These are phyloP conservation scores for Penicillium roqueforti DNA, from an alignment of 495 filamentous ascomycete species.

Conservation along the genomic window DNA sequence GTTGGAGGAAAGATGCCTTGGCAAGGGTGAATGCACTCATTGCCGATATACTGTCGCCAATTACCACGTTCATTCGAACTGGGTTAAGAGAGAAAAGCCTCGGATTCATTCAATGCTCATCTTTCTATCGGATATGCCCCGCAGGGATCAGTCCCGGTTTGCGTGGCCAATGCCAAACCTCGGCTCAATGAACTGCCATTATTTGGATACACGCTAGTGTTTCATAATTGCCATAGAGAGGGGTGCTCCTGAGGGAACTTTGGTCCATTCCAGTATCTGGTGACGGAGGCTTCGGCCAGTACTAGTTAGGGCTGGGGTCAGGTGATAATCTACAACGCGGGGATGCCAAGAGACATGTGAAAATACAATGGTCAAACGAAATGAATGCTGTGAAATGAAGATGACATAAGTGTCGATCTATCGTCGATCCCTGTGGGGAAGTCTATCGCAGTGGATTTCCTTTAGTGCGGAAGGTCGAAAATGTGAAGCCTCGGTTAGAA, in stretches of 20 bases:
- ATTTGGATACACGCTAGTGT: not conserved
- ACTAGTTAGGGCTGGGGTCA: not conserved
- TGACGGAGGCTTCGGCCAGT: no score
- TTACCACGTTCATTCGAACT: not conserved
- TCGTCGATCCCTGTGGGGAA: not conserved
- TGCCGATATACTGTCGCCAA: conserved; percentile 11
- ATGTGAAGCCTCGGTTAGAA: not conserved
- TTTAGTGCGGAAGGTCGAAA: not conserved
- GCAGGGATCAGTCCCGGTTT: conserved; percentile 7
- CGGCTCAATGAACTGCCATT: not conserved
- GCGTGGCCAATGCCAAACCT: conserved; percentile 9
- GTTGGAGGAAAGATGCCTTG: conserved; percentile 32
- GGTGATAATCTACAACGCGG: not conserved
- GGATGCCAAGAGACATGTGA: conserved; percentile 5
- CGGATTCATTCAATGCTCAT: not conserved
- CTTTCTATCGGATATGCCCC: not conserved
- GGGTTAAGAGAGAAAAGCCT: not conserved
- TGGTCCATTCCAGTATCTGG: no score
- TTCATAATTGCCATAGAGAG: not conserved
- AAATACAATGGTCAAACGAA: no score
- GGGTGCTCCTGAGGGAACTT: no score
- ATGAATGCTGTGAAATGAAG: no score
- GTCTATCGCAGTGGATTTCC: not conserved
- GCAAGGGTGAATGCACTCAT: conserved; percentile 24
- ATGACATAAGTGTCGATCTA: not conserved